phyloP scores from a whole-genome alignment of 306 rosid species.

The Pyrus pyrifolia region DNA sequence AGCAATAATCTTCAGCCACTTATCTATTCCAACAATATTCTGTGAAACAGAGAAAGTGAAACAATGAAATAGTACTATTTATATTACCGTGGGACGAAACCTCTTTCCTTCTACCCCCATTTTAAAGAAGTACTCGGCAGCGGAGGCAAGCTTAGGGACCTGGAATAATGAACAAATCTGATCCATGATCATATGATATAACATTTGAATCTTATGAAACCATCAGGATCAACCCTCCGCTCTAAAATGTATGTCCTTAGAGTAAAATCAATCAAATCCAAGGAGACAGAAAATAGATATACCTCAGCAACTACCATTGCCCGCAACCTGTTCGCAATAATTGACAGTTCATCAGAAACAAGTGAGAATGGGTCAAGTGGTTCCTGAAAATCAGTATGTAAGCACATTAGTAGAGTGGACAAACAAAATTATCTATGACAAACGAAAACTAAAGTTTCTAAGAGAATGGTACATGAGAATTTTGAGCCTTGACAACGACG shows the following conservation, averaged over 20 bases:
- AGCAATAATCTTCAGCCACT: neutral
- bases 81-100: conserved; percentile 90
- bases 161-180: conserved; percentile 19
- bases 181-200: neutral
- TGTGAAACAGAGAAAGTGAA: neutral
- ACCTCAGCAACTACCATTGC: conserved; percentile 86
- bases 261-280: conserved; percentile 3
- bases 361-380: conserved; percentile 81
- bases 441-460: neutral
- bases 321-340: conserved; percentile 67
- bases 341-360: conserved; percentile 84
- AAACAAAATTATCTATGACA: neutral
- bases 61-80: neutral
- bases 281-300: conserved; percentile 21
- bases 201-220: neutral
- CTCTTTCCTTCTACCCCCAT: conserved; percentile 96
- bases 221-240: neutral
- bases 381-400: conserved; percentile 45
- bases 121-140: conserved; percentile 92
- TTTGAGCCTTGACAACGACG: neutral
- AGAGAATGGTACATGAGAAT: neutral
- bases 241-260: neutral
- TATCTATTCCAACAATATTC: neutral
- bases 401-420: conserved; percentile 1
- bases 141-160: conserved; percentile 98